These are phyloP conservation scores for Aspergillus alliaceus DNA, from an alignment of 2,329 filamentous ascomycete genomes.

Conservation along the genomic window DNA sequence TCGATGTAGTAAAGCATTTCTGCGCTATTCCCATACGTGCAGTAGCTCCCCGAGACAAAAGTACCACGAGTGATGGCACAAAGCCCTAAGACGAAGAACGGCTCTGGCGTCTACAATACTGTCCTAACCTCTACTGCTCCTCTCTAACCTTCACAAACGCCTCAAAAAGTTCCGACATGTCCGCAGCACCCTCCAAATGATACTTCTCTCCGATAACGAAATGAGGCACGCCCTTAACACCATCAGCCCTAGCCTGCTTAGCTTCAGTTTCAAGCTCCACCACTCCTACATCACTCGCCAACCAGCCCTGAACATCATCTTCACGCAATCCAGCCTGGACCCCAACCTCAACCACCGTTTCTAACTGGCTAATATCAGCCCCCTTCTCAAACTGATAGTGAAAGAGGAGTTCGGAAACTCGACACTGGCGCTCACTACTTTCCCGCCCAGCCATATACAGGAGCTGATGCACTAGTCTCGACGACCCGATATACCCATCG, in stretches of 20 bases:
- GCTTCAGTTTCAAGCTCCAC: conserved; percentile 11
- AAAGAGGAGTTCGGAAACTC: conserved; percentile 17
- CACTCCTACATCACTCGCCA: conserved; percentile 10
- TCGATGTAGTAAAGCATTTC: too few relatives aligned
- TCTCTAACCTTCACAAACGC: conserved; percentile 11
- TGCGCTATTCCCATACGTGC: too few relatives aligned
- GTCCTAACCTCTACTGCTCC: neutral
- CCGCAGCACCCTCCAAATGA: conserved; percentile 16
- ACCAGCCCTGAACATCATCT: conserved; percentile 6
- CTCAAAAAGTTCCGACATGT: conserved; percentile 18
- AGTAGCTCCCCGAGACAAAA: too few relatives aligned
- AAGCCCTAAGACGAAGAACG: neutral
- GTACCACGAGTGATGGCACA: too few relatives aligned
- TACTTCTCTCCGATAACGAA: conserved; percentile 16
- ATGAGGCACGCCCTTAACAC: conserved; percentile 18
- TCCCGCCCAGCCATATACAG: conserved; percentile 7
- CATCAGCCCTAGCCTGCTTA: conserved; percentile 4
- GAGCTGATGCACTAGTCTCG: conserved; percentile 17
- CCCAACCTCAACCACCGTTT: conserved; percentile 9
- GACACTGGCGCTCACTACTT: conserved; percentile 4
- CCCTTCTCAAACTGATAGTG: conserved; percentile 20
- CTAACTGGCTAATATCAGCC: conserved; percentile 16
- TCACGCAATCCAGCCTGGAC: conserved; percentile 13
- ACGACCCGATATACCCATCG: conserved; percentile 21
- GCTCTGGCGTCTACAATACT: too few relatives aligned